Base-by-base conservation (phyloP, 2,329 filamentous ascomycete genomes). In the Aspergillus latus region DNA sequence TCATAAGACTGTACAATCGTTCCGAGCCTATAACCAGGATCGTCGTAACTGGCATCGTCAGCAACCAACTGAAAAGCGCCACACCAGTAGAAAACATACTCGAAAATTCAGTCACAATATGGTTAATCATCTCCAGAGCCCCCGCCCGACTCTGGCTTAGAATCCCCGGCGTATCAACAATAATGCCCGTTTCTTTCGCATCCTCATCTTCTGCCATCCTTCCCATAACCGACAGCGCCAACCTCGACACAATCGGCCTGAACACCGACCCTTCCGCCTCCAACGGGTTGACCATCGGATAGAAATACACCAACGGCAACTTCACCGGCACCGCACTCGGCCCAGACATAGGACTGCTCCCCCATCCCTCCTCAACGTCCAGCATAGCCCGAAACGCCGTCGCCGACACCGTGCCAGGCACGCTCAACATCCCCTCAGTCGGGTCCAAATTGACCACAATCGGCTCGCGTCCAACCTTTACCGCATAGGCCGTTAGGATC, bases 291-390 rank as follows among this genome's bases (percentile, higher is more conserved):
- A 84, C 81, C 60, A 88, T 79, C 13, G 94, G 93, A 72, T 90
- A 96, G 73, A 92, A 90, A 70, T 96, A 96, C 28, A 93, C 91
- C 52, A 97, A 77, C 4, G 94, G 94, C 65, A 96, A 80, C 78
- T 97, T 97, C 51, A 96, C 90, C 0, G 93, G 92, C 15, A 96
- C 86, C 0, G 87, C 84, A 64, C 88, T 94, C 0, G 94, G 92
- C 0, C 93, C 94, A 62, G 89, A 95, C 66, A 92, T 96, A 0
- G 93, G 92, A 64, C 90, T 92, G 63, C 84, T 90, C 8, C 94
- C 94, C 87, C 92, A 97, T 15, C 89, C 90, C 59, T 91, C 88
- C 67, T 93, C 89, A 1, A 96, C 82, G 72, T 97, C 93, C 76
- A 97, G 84, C 65, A 96, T 84, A 0, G 89, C 91, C 8, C 89